These are phyloP conservation scores for Quercus berberidifolia DNA, from an alignment of 306 rosid species.

Conservation along the genomic window DNA sequence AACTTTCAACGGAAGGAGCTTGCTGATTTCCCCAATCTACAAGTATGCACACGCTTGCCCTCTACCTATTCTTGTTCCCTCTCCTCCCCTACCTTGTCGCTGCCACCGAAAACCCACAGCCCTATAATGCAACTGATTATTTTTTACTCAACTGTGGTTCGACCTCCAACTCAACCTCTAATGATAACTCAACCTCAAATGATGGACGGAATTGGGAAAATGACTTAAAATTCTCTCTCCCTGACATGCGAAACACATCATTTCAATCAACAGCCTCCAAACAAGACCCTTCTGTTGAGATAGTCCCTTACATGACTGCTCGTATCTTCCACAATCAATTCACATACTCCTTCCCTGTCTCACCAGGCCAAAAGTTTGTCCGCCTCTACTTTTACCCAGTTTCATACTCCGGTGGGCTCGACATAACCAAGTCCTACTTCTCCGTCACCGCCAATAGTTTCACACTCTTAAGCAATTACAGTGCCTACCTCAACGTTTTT, in stretches of 20 bases:
- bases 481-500: background rate
- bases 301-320: too few relatives aligned
- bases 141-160: slow-evolving; percentile 14
- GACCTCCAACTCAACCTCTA: background rate
- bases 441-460: background rate
- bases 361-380: background rate
- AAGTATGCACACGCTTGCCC: background rate
- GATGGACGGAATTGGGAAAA: slow-evolving; percentile 13
- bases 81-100: background rate
- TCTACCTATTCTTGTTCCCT: background rate
- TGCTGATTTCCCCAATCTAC: background rate
- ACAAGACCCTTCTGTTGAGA: too few relatives aligned
- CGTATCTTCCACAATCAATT: too few relatives aligned
- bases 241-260: background rate
- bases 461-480: slow-evolving; percentile 17
- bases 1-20: too few relatives aligned
- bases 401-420: background rate
- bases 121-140: background rate
- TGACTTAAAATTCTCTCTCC: background rate
- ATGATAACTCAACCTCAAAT: background rate
- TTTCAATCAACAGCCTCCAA: background rate
- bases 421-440: slow-evolving; percentile 8
- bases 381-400: slow-evolving; percentile 14
- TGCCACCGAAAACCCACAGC: background rate
- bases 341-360: too few relatives aligned